A percentile compares a stretch with the other conserved stretches of the same genome.
phyloP scores from a whole-genome alignment of 495 filamentous ascomycete genomes.

The Apodospora peruviana region DNA sequence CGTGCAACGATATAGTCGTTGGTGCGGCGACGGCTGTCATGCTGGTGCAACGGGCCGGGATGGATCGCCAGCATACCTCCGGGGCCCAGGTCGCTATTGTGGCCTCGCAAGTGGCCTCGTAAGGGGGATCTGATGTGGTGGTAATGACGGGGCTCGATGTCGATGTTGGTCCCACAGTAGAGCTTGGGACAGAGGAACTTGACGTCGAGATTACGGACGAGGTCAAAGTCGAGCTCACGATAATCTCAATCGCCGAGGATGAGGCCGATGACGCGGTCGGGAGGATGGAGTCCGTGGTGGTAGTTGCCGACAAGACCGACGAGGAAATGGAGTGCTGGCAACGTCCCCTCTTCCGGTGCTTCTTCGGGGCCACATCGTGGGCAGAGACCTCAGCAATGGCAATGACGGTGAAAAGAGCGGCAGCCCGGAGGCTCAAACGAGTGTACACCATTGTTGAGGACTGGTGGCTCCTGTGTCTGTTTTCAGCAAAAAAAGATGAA shows the following conservation, averaged over 20 bases:
- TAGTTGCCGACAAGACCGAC: background rate
- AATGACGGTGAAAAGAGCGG: background rate
- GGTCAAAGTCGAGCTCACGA: background rate
- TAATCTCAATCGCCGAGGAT: background rate
- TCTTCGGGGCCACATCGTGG: background rate
- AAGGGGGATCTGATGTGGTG: background rate
- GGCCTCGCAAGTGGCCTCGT: background rate
- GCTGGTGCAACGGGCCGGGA: constrained; percentile 1
- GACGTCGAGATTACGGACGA: background rate
- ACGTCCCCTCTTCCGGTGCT: background rate
- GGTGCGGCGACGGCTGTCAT: background rate
- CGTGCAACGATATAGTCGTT: background rate
- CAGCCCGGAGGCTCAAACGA: constrained; percentile 3
- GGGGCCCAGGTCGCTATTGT: constrained; percentile 1
- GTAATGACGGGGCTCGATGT: background rate
- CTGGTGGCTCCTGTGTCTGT: too few species aligned
- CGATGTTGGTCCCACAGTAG: background rate
- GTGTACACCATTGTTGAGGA: background rate
- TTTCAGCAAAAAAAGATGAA: too few species aligned
- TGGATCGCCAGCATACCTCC: constrained; percentile 1
- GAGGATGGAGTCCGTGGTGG: background rate
- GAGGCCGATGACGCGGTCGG: background rate
- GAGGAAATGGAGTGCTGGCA: background rate
- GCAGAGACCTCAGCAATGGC: background rate
- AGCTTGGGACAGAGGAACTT: background rate